phyloP scores from a whole-genome alignment of 345 rosid genomes.

The Moricandia arvensis region DNA sequence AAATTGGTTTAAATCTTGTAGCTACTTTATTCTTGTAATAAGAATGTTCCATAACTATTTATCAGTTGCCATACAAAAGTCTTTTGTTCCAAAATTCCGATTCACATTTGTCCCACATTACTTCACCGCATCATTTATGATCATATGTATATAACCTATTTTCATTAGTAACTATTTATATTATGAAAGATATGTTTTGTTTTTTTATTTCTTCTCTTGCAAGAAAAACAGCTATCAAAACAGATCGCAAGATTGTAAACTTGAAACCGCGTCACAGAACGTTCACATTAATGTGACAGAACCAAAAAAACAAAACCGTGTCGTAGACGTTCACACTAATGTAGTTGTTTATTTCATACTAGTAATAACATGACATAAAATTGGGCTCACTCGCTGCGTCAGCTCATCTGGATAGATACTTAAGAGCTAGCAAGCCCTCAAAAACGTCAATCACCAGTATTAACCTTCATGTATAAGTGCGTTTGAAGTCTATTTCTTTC shows the following conservation, averaged over 20 bases:
- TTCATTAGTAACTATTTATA: background rate
- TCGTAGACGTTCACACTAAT: background rate
- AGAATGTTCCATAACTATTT: background rate
- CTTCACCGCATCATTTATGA: conserved; percentile 32
- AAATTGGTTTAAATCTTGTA: no score
- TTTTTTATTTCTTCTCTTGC: conserved; percentile 16
- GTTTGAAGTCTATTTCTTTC: background rate
- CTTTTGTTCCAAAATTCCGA: background rate
- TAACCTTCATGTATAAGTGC: background rate
- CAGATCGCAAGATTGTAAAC: conserved; percentile 10
- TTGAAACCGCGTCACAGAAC: background rate
- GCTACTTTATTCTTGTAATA: background rate
- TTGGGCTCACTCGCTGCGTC: background rate
- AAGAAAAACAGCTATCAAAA: conserved; percentile 32
- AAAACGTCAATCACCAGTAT: background rate
- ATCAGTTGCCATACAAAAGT: conserved; percentile 15
- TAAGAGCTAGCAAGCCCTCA: background rate
- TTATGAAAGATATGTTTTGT: background rate
- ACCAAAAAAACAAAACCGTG: background rate
- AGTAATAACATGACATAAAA: no score
- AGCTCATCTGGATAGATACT: conserved; percentile 1
- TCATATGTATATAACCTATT: background rate
- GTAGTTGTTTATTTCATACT: background rate
- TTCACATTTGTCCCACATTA: conserved; percentile 36
- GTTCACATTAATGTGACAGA: background rate